Conservation (phyloP, 148 eudicot species). For the Rhododendron molle region DNA sequence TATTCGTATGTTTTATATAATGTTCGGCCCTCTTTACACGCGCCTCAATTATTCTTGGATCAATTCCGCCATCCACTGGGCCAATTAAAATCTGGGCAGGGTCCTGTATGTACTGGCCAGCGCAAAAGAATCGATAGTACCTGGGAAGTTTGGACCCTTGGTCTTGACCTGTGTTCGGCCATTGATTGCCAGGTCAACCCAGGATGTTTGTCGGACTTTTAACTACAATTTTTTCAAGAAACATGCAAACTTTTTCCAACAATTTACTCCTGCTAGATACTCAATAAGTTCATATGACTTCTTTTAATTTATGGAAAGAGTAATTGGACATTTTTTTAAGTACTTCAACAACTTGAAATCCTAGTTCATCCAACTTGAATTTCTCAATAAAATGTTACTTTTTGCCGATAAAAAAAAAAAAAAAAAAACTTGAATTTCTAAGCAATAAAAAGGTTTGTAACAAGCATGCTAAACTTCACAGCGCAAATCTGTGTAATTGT, state of each 20-base stretch:
- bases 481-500: background rate
- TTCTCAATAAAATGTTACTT: too few species aligned
- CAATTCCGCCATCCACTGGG: background rate
- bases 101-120: too few species aligned
- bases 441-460: background rate
- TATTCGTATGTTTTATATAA: background rate
- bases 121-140: too few species aligned
- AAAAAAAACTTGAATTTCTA: background rate
- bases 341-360: too few species aligned
- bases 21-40: background rate
- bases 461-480: background rate
- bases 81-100: background rate
- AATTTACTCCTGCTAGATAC: too few species aligned
- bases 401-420: too few species aligned
- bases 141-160: background rate
- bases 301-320: background rate
- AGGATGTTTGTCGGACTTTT: background rate
- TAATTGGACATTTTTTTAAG: too few species aligned
- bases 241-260: background rate
- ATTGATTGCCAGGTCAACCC: background rate
- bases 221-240: background rate
- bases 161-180: background rate
- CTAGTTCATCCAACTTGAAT: too few species aligned
- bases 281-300: background rate
- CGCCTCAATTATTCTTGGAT: background rate